phyloP scores from a whole-genome alignment of 768 basidiomycete genomes.

The Leccinum arenicola region DNA sequence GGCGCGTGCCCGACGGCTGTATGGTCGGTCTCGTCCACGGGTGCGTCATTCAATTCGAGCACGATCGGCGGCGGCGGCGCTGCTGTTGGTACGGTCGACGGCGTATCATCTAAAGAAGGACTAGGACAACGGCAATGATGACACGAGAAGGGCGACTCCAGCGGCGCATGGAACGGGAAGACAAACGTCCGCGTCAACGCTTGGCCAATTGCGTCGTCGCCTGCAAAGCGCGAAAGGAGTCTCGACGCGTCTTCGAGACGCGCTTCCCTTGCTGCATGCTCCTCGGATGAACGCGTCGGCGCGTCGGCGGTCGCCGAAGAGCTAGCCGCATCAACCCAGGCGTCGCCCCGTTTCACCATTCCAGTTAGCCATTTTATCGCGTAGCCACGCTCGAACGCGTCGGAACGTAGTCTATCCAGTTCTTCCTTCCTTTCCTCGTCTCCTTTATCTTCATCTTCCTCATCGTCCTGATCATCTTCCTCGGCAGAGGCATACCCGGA shows the following conservation, averaged over 20 bases:
- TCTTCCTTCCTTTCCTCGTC: conserved; percentile 23
- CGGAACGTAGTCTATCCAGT: conserved; percentile 51
- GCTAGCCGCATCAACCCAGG: conserved; percentile 37
- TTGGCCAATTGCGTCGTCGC: conserved; percentile 39
- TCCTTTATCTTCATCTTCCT: conserved; percentile 12
- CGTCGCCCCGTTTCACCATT: conserved; percentile 58
- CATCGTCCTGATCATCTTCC: conserved; percentile 47
- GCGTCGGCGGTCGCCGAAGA: conserved; percentile 9
- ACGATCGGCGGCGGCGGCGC: conserved; percentile 23
- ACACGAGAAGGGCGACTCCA: background rate
- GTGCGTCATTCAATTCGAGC: conserved; percentile 69
- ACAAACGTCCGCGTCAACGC: conserved; percentile 51
- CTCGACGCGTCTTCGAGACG: conserved; percentile 57
- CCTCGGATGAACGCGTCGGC: conserved; percentile 25
- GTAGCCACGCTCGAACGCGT: conserved; percentile 63
- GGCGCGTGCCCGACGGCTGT: conserved; percentile 62
- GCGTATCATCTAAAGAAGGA: background rate
- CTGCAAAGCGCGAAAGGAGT: conserved; percentile 52
- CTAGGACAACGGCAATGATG: background rate
- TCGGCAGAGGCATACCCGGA: conserved; percentile 80
- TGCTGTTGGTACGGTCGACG: background rate
- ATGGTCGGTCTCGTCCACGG: conserved; percentile 61
- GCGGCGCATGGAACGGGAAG: conserved; percentile 36
- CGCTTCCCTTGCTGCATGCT: conserved; percentile 38
- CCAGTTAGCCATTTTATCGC: conserved; percentile 76